Percentiles rank a stretch among this genome's conserved stretches.
phyloP scores from a whole-genome alignment of 2,329 filamentous ascomycete species.

The Daldinia eschscholtzii region DNA sequence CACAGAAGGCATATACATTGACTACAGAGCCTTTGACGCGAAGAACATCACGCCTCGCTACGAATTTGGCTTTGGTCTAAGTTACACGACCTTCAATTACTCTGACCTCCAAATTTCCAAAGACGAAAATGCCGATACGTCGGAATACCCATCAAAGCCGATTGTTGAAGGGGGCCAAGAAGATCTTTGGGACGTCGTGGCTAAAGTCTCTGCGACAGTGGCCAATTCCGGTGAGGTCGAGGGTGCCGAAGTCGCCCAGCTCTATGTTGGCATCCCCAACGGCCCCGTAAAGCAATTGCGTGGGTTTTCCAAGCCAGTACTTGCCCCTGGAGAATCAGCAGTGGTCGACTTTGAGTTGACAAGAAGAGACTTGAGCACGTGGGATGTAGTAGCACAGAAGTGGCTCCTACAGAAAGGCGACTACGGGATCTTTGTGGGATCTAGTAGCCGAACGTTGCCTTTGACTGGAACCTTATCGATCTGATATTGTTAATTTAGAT shows the following conservation, averaged over 20 bases:
- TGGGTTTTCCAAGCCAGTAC: slow-evolving; percentile 70
- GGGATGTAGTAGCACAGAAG: slow-evolving; percentile 70
- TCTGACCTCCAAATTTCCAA: slow-evolving; percentile 55
- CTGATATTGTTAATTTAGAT: slow-evolving; percentile 20
- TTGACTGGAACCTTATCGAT: slow-evolving; percentile 53
- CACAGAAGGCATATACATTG: slow-evolving; percentile 71
- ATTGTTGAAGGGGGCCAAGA: slow-evolving; percentile 59
- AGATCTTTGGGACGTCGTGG: slow-evolving; percentile 63
- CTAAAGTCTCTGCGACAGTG: slow-evolving; percentile 69
- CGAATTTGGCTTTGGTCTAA: slow-evolving; percentile 74
- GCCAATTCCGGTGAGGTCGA: slow-evolving; percentile 72
- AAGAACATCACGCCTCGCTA: slow-evolving; percentile 69
- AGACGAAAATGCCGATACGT: slow-evolving; percentile 42
- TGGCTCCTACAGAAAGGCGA: slow-evolving; percentile 67
- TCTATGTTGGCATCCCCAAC: slow-evolving; percentile 64
- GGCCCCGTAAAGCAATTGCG: slow-evolving; percentile 65
- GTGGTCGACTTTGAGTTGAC: slow-evolving; percentile 67
- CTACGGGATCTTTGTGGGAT: slow-evolving; percentile 59
- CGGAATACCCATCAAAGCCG: slow-evolving; percentile 55
- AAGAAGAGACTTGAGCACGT: slow-evolving; percentile 73
- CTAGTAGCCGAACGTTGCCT: slow-evolving; percentile 61
- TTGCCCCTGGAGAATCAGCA: slow-evolving; percentile 62
- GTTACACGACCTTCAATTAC: slow-evolving; percentile 76
- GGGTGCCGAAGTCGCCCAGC: slow-evolving; percentile 76
- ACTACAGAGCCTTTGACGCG: slow-evolving; percentile 74